Conservation (phyloP, 2,329 filamentous ascomycete genomes). For the Pseudocercospora fuligena region DNA sequence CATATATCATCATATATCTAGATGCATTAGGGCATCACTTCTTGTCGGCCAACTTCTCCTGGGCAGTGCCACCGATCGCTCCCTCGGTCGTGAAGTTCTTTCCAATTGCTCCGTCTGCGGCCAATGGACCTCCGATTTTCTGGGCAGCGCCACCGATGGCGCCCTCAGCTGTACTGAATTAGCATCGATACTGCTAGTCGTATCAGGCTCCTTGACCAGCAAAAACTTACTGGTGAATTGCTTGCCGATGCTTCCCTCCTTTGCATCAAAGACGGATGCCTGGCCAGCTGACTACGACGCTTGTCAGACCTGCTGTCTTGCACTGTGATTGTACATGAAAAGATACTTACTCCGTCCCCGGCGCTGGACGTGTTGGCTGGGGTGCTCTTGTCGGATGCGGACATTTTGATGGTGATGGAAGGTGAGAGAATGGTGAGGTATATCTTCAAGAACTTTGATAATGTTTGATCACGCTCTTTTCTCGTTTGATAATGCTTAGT, state of each 20-base stretch:
- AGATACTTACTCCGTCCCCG: background rate
- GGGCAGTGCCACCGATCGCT: slow-evolving; percentile 15
- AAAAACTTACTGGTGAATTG: background rate
- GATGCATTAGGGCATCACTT: background rate
- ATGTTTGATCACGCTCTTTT: background rate
- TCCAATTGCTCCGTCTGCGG: slow-evolving; percentile 15
- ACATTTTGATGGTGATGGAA: background rate
- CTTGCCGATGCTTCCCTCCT: slow-evolving; percentile 4
- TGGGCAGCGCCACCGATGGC: slow-evolving; percentile 11
- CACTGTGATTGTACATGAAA: background rate
- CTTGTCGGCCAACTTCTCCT: slow-evolving; percentile 8
- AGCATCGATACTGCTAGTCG: background rate
- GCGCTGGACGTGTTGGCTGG: background rate
- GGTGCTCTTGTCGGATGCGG: slow-evolving; percentile 5
- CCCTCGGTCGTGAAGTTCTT: slow-evolving; percentile 19
- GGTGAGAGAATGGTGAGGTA: background rate
- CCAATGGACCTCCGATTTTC: slow-evolving; percentile 16
- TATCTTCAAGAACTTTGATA: background rate
- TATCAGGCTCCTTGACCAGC: no score
- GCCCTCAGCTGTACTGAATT: background rate
- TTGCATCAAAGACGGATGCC: background rate
- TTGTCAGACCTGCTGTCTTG: no score
- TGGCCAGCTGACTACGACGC: background rate
- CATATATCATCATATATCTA: background rate
- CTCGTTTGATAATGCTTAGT: background rate